Conservation (phyloP, 257 asterid species). For the Catharanthus roseus region DNA sequence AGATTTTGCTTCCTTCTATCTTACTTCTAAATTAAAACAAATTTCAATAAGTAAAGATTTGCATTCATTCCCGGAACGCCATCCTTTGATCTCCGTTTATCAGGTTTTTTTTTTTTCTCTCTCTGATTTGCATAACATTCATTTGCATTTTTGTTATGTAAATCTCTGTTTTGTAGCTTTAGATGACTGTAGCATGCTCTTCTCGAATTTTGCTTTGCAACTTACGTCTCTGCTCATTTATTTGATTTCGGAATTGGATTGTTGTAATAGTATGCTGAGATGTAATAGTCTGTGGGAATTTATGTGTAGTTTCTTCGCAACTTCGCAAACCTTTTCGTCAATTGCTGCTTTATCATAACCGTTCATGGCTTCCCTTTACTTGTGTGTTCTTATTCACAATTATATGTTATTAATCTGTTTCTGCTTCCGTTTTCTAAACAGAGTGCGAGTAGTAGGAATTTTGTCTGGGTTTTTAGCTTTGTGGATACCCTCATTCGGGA, state of each 20-base stretch:
- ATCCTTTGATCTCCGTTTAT: slow-evolving; percentile 7
- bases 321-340: not conserved
- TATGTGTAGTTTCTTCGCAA: not conserved
- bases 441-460: not conserved
- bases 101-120: slow-evolving; percentile 14
- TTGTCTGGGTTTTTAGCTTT: not conserved
- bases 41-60: not conserved
- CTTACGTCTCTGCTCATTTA: not conserved
- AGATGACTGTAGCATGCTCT: not conserved
- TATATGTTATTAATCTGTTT: not conserved
- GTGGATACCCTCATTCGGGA: not conserved
- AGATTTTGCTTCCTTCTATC: not conserved
- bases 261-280: not conserved
- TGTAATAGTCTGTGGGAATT: no score
- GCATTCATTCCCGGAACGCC: not conserved
- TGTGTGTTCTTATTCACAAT: not conserved
- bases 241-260: not conserved
- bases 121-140: not conserved
- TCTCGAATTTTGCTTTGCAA: not conserved
- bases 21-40: not conserved
- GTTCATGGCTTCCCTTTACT: no score
- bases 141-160: not conserved
- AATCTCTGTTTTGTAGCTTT: not conserved
- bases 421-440: not conserved
- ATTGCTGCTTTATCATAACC: not conserved